Conservation (phyloP, 495 filamentous ascomycete species). For the Lindgomyces ingoldianus region DNA sequence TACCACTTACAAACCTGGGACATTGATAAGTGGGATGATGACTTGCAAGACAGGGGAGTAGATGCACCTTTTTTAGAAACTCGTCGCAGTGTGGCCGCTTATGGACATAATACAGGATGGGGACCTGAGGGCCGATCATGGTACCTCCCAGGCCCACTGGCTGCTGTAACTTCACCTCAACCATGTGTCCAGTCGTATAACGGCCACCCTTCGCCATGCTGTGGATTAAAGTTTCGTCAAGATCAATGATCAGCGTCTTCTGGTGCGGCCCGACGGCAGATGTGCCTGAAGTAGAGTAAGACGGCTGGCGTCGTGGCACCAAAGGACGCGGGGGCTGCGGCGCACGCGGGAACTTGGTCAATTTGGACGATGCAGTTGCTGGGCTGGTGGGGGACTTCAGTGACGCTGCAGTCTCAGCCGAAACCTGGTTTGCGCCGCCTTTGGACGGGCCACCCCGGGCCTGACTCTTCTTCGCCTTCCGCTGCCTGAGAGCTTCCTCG, state of each 20-base stretch:
- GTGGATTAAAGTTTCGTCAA: conserved; percentile 97
- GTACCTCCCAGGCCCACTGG: conserved; percentile 61
- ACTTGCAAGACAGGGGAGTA: background rate
- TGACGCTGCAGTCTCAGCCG: conserved; percentile 49
- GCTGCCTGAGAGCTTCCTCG: conserved; percentile 68
- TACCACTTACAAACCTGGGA: conserved; percentile 87
- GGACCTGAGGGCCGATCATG: conserved; percentile 80
- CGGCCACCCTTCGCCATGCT: conserved; percentile 93
- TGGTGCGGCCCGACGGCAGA: conserved; percentile 56
- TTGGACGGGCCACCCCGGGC: conserved; percentile 24
- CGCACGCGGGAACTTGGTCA: conserved; percentile 86
- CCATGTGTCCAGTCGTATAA: conserved; percentile 97
- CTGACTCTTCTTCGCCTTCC: conserved; percentile 51
- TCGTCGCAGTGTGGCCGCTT: conserved; percentile 97
- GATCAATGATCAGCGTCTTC: conserved; percentile 92
- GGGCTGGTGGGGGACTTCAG: conserved; percentile 88
- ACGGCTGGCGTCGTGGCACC: conserved; percentile 81
- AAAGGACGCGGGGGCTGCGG: conserved; percentile 86
- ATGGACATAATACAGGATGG: conserved; percentile 98
- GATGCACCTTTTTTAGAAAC: conserved; percentile 78
- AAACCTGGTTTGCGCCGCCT: conserved; percentile 39
- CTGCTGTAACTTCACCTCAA: conserved; percentile 86
- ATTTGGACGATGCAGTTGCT: conserved; percentile 64
- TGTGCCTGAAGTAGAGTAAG: conserved; percentile 62
- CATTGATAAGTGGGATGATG: conserved; percentile 8